phyloP scores from a whole-genome alignment of 2,329 filamentous ascomycete genomes.

The Phyllosticta capitalensis region DNA sequence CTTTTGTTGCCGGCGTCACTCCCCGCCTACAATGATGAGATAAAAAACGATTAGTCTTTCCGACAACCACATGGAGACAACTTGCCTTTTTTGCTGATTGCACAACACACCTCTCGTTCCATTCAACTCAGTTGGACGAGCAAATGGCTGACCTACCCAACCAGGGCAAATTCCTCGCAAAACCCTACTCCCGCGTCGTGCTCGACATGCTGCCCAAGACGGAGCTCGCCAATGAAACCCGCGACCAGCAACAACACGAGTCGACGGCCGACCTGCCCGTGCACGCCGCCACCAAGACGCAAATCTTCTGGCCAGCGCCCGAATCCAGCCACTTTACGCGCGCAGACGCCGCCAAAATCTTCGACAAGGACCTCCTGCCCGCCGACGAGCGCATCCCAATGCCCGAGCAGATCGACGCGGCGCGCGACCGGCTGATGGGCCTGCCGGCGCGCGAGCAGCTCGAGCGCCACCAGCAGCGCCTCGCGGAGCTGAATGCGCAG shows the following conservation, averaged over 20 bases:
- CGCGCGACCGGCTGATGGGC: conserved; percentile 28
- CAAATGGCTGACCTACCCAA: not conserved
- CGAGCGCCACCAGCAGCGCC: conserved; percentile 17
- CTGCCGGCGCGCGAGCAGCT: conserved; percentile 27
- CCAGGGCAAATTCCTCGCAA: conserved; percentile 68
- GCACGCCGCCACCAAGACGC: conserved; percentile 44
- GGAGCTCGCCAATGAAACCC: conserved; percentile 19
- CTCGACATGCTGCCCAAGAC: conserved; percentile 65
- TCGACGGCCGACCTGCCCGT: conserved; percentile 55
- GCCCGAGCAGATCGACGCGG: conserved; percentile 44
- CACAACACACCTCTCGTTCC: conserved; percentile 14
- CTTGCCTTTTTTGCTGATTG: conserved; percentile 66
- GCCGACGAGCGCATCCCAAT: conserved; percentile 56
- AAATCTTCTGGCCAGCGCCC: conserved; percentile 54
- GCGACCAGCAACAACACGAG: conserved; percentile 42
- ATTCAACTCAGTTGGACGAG: not conserved
- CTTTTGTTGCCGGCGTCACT: not conserved
- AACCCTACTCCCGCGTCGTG: conserved; percentile 66
- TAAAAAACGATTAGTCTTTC: conserved; percentile 99
- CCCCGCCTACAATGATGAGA: conserved; percentile 51
- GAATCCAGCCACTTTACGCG: conserved; percentile 58
- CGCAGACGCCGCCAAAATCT: conserved; percentile 53
- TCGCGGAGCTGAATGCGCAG: conserved; percentile 30
- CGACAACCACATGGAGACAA: conserved; percentile 88
- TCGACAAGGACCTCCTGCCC: conserved; percentile 48